Conservation (phyloP, 768 basidiomycete genomes). For the Kwoniella sp. region DNA sequence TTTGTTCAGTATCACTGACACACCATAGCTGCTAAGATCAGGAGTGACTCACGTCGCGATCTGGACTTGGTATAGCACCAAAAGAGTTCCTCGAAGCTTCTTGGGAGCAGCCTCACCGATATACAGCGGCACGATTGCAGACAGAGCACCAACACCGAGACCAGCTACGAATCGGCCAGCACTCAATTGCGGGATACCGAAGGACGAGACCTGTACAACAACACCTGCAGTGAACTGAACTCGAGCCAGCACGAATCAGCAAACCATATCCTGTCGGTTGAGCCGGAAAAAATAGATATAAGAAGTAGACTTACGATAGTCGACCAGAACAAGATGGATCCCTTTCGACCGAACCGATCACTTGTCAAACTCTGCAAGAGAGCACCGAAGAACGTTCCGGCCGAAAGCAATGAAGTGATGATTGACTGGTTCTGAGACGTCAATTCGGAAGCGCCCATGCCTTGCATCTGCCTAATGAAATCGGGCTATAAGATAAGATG, state of each 20-base stretch:
- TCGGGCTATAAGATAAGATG: constrained; percentile 60
- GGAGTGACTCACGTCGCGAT: constrained; percentile 61
- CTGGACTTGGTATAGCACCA: constrained; percentile 76
- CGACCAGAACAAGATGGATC: constrained; percentile 76
- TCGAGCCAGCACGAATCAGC: background rate
- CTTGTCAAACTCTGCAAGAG: constrained; percentile 62
- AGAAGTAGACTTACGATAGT: constrained; percentile 55
- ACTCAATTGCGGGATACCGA: constrained; percentile 67
- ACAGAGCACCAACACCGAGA: constrained; percentile 29
- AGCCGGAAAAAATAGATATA: background rate
- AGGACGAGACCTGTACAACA: constrained; percentile 62
- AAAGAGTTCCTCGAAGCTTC: constrained; percentile 57
- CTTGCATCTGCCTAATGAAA: constrained; percentile 71
- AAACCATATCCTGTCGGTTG: too few species aligned
- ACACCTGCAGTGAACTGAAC: constrained; percentile 52
- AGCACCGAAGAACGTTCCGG: constrained; percentile 59
- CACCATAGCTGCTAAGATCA: too few species aligned
- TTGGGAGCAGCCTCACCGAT: constrained; percentile 34
- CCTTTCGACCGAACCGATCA: constrained; percentile 70
- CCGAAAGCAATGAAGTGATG: constrained; percentile 75
- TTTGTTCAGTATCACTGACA: constrained; percentile 8
- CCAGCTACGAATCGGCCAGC: constrained; percentile 60
- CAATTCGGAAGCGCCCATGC: constrained; percentile 59
- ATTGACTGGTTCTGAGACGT: constrained; percentile 70
- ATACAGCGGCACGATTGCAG: constrained; percentile 34